These are phyloP conservation scores for Trichoderma endophyticum DNA, from an alignment of 2,329 filamentous ascomycete genomes.

Conservation along the genomic window DNA sequence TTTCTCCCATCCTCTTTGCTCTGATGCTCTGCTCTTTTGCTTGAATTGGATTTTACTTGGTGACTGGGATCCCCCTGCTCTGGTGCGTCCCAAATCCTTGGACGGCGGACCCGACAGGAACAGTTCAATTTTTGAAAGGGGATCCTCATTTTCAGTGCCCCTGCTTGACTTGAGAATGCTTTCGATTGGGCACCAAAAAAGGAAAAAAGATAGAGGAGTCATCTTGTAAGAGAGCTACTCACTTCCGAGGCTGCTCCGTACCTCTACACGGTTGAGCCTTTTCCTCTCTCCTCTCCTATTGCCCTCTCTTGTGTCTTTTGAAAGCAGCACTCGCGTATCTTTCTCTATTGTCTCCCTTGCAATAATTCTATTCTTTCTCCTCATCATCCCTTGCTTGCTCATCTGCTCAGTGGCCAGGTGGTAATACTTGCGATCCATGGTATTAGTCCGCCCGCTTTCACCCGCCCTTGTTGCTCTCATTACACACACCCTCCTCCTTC, in stretches of 20 bases:
- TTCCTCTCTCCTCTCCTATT: neutral
- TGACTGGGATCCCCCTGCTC: neutral
- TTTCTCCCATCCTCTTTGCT: neutral
- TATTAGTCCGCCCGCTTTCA: neutral
- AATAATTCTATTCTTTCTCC: neutral
- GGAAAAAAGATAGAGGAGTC: neutral
- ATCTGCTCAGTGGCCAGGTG: neutral
- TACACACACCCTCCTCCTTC: neutral
- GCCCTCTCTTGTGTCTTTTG: neutral
- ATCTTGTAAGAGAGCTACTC: neutral
- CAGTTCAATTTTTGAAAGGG: slow-evolving; percentile 1
- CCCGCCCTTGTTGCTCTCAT: neutral
- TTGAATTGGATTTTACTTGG: neutral
- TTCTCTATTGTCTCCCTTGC: neutral
- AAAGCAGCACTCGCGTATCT: neutral
- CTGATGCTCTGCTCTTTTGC: neutral
- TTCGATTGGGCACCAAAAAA: neutral
- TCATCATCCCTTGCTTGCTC: neutral
- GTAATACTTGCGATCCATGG: neutral
- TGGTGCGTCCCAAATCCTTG: slow-evolving; percentile 9
- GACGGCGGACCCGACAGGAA: slow-evolving; percentile 13
- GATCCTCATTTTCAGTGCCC: slow-evolving; percentile 2
- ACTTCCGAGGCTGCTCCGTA: neutral
- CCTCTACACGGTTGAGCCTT: neutral
- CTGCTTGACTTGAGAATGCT: neutral